A percentile compares a stretch with the other conserved stretches of the same genome.
These are phyloP conservation scores for Hippophae gyantsensis DNA, from an alignment of 306 rosid species.

Conservation along the genomic window DNA sequence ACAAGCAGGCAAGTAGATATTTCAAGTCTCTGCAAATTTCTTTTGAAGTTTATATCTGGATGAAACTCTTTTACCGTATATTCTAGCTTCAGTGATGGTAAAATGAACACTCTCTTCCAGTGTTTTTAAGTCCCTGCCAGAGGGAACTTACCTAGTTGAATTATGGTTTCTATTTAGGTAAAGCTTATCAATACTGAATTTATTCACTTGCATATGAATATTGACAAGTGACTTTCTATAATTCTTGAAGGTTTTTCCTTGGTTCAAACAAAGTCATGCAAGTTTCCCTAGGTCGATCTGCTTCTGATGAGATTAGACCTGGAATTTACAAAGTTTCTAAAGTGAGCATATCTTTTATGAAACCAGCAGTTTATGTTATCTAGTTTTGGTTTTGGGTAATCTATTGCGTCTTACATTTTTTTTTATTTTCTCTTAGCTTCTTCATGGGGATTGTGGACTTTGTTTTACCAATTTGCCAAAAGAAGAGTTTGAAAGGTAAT, in stretches of 20 bases:
- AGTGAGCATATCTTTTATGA: conserved; percentile 25
- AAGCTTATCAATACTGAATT: too few relatives aligned
- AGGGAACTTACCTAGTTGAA: too few relatives aligned
- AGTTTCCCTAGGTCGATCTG: conserved; percentile 65
- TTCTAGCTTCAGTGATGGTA: too few relatives aligned
- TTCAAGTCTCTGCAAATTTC: neutral
- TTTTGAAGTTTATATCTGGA: too few relatives aligned
- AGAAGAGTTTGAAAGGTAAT: conserved; percentile 79
- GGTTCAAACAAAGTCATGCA: conserved; percentile 98
- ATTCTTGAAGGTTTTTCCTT: conserved; percentile 50
- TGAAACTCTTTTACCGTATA: too few relatives aligned
- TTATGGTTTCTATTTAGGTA: too few relatives aligned
- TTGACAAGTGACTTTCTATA: neutral
- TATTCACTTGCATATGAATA: too few relatives aligned
- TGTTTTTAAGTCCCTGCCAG: too few relatives aligned
- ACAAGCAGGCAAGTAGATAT: conserved; percentile 41
- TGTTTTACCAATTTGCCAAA: conserved; percentile 59
- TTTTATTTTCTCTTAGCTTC: conserved; percentile 30
- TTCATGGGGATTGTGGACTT: conserved; percentile 88
- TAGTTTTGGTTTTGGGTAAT: too few relatives aligned
- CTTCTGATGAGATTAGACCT: conserved; percentile 53
- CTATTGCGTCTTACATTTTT: neutral
- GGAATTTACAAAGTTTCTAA: conserved; percentile 61
- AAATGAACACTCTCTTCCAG: too few relatives aligned
- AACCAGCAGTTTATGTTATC: neutral